phyloP scores from a whole-genome alignment of 2,329 filamentous ascomycete genomes.

The Pseudocercospora vitis region DNA sequence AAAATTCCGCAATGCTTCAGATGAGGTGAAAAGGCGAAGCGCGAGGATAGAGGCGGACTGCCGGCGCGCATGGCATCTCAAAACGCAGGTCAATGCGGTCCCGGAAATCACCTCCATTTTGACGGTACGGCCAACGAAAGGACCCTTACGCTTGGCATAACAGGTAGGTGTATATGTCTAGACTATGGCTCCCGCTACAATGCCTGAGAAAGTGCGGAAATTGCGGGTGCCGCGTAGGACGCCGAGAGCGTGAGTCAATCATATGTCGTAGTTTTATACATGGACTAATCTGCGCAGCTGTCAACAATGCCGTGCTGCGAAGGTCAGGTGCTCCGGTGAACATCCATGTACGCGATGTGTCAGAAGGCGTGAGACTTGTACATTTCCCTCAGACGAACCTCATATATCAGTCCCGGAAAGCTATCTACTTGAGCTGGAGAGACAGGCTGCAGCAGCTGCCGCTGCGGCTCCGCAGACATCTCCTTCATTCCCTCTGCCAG shows the following conservation, averaged over 20 bases:
- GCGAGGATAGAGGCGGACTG: no score
- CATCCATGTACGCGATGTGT: constrained; percentile 48
- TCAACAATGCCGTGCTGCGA: constrained; percentile 48
- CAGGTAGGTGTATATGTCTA: neutral
- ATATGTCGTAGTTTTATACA: neutral
- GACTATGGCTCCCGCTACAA: neutral
- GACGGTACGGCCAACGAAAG: no score
- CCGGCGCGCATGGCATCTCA: no score
- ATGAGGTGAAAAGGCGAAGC: no score
- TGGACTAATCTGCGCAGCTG: constrained; percentile 37
- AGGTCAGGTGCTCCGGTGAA: constrained; percentile 48
- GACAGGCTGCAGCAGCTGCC: constrained; percentile 9
- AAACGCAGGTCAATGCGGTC: no score
- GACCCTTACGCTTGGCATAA: no score
- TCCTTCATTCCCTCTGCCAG: neutral
- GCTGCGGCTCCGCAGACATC: neutral
- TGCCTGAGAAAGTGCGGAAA: neutral
- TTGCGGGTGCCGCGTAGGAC: constrained; percentile 15
- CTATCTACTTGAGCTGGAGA: constrained; percentile 17
- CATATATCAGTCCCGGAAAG: constrained; percentile 17
- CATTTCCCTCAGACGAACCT: constrained; percentile 40
- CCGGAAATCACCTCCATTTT: no score
- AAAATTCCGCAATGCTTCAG: no score
- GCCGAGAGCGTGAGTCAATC: constrained; percentile 15
- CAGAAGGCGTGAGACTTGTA: constrained; percentile 45